Conservation (phyloP, 2,329 filamentous ascomycete genomes). For the Blastomyces emzantsi region DNA sequence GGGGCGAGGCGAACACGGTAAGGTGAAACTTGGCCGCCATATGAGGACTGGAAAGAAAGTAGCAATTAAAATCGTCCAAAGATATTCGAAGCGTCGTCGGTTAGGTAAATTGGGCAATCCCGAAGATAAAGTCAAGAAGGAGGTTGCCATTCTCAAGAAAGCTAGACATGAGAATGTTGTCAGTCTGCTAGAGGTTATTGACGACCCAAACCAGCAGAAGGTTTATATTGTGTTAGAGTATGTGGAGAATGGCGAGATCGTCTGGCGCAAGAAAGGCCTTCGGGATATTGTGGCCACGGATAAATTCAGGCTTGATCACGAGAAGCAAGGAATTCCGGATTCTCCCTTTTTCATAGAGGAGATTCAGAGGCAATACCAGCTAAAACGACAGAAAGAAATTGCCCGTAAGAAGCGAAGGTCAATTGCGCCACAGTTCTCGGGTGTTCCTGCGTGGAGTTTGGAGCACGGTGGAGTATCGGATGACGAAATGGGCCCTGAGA, state of each 20-base stretch:
- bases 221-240: slow-evolving; percentile 98
- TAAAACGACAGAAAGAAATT: slow-evolving; percentile 40
- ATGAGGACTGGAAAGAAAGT: slow-evolving; percentile 67
- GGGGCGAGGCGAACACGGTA: slow-evolving; percentile 90
- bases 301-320: slow-evolving; percentile 63
- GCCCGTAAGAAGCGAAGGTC: slow-evolving; percentile 53
- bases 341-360: slow-evolving; percentile 46
- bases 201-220: slow-evolving; percentile 91
- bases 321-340: slow-evolving; percentile 67
- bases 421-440: slow-evolving; percentile 43
- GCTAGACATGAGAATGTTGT: slow-evolving; percentile 97
- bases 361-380: slow-evolving; percentile 31
- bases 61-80: slow-evolving; percentile 96
- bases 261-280: slow-evolving; percentile 84
- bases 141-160: slow-evolving; percentile 98
- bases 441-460: slow-evolving; percentile 69
- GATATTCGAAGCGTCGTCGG: slow-evolving; percentile 85
- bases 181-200: slow-evolving; percentile 89
- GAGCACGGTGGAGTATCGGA: slow-evolving; percentile 62
- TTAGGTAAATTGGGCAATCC: slow-evolving; percentile 66
- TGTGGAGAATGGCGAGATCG: slow-evolving; percentile 86
- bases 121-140: slow-evolving; percentile 72
- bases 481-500: slow-evolving; percentile 35
- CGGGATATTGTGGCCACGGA: slow-evolving; percentile 77
- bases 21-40: slow-evolving; percentile 89